A percentile compares a stretch with the other conserved stretches of the same genome.
phyloP scores from a whole-genome alignment of 768 basidiomycete species.

The Hygrocybe punicea region DNA sequence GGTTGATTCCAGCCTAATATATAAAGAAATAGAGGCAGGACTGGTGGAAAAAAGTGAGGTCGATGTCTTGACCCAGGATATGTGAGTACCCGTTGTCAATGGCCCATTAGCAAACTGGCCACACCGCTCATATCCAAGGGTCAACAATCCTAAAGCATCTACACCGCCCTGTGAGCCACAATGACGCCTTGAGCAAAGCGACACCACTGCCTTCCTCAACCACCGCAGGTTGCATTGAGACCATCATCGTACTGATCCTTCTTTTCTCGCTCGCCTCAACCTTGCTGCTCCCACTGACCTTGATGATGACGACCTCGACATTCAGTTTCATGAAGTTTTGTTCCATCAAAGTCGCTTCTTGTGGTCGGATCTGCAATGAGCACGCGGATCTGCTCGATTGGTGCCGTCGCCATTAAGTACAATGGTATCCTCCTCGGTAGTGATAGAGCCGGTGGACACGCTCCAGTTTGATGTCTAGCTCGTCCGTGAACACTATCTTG shows the following conservation, averaged over 20 bases:
- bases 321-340: constrained; percentile 92
- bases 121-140: constrained; percentile 93
- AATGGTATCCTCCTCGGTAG: constrained; percentile 96
- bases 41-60: too few species aligned
- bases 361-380: constrained; percentile 81
- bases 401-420: constrained; percentile 89
- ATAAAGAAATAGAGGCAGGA: too few species aligned
- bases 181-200: constrained; percentile 82
- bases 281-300: constrained; percentile 89
- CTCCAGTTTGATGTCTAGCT: constrained; percentile 96
- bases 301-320: constrained; percentile 97
- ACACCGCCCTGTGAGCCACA: constrained; percentile 57
- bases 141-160: constrained; percentile 73
- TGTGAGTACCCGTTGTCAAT: too few species aligned
- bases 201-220: constrained; percentile 98
- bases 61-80: too few species aligned
- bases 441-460: constrained; percentile 85
- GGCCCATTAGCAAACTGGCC: too few species aligned
- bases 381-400: constrained; percentile 90
- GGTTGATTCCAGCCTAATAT: too few species aligned
- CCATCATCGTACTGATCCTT: constrained; percentile 98
- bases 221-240: constrained; percentile 92
- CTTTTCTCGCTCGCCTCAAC: constrained; percentile 99
- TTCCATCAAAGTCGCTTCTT: constrained; percentile 85
- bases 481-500: constrained; percentile 94